phyloP scores from a whole-genome alignment of 1,284 basidiomycete species.

The Heterobasidion annosum region DNA sequence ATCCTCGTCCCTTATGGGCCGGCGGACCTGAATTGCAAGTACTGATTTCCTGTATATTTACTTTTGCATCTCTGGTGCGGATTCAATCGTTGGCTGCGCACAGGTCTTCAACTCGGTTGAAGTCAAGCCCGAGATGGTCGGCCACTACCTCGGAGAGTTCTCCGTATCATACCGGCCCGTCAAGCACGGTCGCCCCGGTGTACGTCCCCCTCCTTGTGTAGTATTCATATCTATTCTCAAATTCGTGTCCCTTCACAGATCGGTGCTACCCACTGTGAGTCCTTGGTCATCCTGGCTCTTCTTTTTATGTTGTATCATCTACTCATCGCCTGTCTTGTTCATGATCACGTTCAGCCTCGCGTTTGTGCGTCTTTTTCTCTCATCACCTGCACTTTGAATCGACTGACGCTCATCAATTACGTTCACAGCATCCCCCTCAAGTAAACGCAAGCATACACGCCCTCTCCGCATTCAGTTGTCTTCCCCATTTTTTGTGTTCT shows the following conservation, averaged over 20 bases:
- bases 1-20: no score
- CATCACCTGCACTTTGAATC: no score
- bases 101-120: slow-evolving; percentile 94
- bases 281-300: not conserved
- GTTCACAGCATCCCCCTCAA: no score
- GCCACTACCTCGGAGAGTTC: slow-evolving; percentile 97
- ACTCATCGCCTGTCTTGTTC: no score
- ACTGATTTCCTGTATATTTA: no score
- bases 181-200: slow-evolving; percentile 97
- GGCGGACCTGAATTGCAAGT: no score
- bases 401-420: no score
- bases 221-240: not conserved
- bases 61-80: not conserved
- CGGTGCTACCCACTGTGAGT: slow-evolving; percentile 79
- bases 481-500: no score
- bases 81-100: not conserved
- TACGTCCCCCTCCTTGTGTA: slow-evolving; percentile 30
- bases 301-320: slow-evolving; percentile 4
- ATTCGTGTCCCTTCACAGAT: slow-evolving; percentile 34
- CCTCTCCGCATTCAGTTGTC: no score
- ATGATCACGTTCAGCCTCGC: no score
- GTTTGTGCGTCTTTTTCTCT: no score
- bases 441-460: no score
- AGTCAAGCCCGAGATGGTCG: slow-evolving; percentile 99
- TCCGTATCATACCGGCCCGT: slow-evolving; percentile 96